These are phyloP conservation scores for Xylaria curta DNA, from an alignment of 495 filamentous ascomycete genomes.

Conservation along the genomic window DNA sequence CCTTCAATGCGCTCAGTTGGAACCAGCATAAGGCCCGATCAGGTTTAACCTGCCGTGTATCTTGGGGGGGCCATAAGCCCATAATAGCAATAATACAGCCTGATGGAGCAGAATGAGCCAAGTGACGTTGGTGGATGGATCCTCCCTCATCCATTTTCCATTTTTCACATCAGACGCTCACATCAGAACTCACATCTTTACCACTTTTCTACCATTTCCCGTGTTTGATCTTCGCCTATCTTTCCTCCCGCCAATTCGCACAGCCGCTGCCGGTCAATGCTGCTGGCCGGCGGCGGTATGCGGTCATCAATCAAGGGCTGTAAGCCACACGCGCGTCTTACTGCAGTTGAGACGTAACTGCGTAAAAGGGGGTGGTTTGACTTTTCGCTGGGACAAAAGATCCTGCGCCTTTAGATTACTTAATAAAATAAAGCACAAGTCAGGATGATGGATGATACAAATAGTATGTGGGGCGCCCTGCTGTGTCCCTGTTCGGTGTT, in stretches of 20 bases:
- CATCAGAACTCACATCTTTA: constrained; percentile 7
- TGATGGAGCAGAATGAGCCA: not conserved
- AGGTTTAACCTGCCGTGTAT: not conserved
- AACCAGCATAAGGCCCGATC: not conserved
- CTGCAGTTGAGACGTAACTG: not conserved
- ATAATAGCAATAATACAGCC: not conserved
- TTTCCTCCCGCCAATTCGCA: not conserved
- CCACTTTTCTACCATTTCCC: not conserved
- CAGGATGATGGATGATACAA: constrained; percentile 6
- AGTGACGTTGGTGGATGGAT: constrained; percentile 1
- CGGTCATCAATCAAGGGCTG: not conserved
- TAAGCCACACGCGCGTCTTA: not conserved
- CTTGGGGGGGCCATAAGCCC: not conserved
- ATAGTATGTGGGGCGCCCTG: not conserved
- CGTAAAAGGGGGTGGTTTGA: not conserved
- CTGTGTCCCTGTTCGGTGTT: not conserved
- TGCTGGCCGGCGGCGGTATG: not conserved
- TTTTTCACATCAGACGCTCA: not conserved
- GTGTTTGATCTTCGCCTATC: constrained; percentile 12
- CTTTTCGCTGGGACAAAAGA: not conserved
- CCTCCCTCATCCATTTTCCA: constrained; percentile 1
- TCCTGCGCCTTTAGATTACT: constrained; percentile 5
- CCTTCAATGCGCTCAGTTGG: not conserved
- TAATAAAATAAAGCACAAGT: constrained; percentile 1
- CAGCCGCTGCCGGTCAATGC: not conserved